These are phyloP conservation scores for Porcisia hertigi DNA, from an alignment of 208 protist genomes.

Conservation along the genomic window DNA sequence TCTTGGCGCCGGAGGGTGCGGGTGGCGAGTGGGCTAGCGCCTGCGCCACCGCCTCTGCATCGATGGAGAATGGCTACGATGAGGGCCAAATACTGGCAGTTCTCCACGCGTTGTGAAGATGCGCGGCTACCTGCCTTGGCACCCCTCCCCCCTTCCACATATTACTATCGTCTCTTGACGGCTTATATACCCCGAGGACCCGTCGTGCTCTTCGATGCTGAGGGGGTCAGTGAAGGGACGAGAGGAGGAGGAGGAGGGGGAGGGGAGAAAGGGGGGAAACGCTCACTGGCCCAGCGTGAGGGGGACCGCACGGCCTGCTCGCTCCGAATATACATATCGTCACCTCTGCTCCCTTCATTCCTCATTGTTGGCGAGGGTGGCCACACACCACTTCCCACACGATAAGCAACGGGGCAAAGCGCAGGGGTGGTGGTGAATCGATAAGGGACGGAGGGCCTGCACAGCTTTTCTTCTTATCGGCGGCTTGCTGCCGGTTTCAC, in stretches of 20 bases:
- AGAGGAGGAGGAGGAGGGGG: too few relatives aligned
- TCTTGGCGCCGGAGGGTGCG: not conserved
- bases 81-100: not conserved
- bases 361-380: not conserved
- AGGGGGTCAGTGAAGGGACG: not conserved
- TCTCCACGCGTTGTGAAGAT: not conserved
- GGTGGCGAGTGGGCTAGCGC: not conserved
- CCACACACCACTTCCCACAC: not conserved
- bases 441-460: not conserved
- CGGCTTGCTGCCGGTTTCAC: too few relatives aligned
- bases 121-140: not conserved
- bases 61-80: slow-evolving; percentile 2
- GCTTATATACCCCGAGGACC: not conserved
- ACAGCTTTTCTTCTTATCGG: not conserved
- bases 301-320: not conserved
- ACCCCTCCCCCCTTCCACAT: not conserved
- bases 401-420: not conserved
- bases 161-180: not conserved
- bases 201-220: not conserved
- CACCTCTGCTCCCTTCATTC: not conserved
- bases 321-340: not conserved
- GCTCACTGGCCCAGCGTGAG: not conserved
- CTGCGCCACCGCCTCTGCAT: not conserved
- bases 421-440: not conserved
- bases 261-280: too few relatives aligned